These are phyloP conservation scores for Phytopythium cucurbitacearum DNA, from an alignment of 352 stramenopile genomes.

Conservation along the genomic window DNA sequence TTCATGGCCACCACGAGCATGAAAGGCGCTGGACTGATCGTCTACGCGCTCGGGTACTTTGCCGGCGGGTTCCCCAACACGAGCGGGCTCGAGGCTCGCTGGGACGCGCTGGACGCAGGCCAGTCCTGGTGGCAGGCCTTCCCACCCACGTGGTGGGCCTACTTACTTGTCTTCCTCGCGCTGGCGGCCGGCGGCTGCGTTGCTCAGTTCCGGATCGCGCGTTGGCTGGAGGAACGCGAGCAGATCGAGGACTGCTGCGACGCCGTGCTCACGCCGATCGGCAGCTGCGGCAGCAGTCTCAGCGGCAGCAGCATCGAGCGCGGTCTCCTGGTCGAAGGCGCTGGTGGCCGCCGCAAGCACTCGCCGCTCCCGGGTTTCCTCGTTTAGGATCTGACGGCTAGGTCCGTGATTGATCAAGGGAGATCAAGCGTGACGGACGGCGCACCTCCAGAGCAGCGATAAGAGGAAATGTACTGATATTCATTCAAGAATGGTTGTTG, in stretches of 20 bases:
- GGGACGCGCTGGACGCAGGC: not conserved
- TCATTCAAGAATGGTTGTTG: too few relatives aligned
- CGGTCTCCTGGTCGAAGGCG: too few relatives aligned
- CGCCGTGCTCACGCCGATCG: slow-evolving; percentile 1
- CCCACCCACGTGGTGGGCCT: not conserved
- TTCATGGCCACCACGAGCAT: slow-evolving; percentile 2
- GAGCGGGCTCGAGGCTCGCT: not conserved
- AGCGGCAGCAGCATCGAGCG: too few relatives aligned
- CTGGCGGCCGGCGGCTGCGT: not conserved
- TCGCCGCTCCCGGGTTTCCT: too few relatives aligned
- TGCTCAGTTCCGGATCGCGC: not conserved
- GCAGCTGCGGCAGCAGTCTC: not conserved
- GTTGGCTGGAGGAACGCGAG: not conserved
- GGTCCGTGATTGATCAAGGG: too few relatives aligned
- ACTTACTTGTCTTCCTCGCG: not conserved
- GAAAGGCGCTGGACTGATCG: slow-evolving; percentile 1
- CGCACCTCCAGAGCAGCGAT: too few relatives aligned
- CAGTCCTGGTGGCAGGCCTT: not conserved
- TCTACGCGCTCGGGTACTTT: slow-evolving; percentile 3
- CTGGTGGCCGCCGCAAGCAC: too few relatives aligned
- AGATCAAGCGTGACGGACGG: too few relatives aligned
- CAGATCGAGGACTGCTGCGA: not conserved
- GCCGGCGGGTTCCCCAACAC: slow-evolving; percentile 4
- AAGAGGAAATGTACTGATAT: too few relatives aligned
- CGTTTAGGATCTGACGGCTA: too few relatives aligned